Conservation (phyloP, 2,329 filamentous ascomycete genomes). For the Monosporascus sp. region DNA sequence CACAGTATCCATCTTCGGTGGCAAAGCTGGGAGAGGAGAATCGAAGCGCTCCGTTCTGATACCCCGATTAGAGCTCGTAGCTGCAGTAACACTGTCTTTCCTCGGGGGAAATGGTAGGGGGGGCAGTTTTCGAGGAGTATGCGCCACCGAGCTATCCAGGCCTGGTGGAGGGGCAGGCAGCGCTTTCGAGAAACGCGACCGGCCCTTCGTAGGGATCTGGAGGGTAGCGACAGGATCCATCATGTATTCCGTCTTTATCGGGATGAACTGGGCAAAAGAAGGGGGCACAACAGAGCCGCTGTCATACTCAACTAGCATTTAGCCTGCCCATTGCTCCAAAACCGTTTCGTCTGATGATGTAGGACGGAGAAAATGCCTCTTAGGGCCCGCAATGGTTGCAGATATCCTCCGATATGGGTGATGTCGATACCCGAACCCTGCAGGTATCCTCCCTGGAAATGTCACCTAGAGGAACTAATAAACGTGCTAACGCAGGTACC, state of each 20-base stretch:
- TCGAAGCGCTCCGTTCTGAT: conserved; percentile 18
- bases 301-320: conserved; percentile 15
- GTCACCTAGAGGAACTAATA: background rate
- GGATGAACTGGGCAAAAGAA: conserved; percentile 10
- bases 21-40: conserved; percentile 28
- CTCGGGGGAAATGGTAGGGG: conserved; percentile 21
- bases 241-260: conserved; percentile 16
- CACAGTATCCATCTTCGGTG: conserved; percentile 19
- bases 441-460: background rate
- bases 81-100: conserved; percentile 19
- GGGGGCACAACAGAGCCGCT: conserved; percentile 14
- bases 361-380: conserved; percentile 7
- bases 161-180: conserved; percentile 45
- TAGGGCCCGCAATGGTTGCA: conserved; percentile 18
- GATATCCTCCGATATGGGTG: conserved; percentile 11
- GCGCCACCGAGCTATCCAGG: conserved; percentile 10
- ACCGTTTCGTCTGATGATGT: conserved; percentile 18
- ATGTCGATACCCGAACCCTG: background rate
- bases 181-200: conserved; percentile 55
- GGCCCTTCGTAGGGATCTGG: conserved; percentile 34
- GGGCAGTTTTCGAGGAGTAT: conserved; percentile 19
- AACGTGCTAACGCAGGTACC: background rate
- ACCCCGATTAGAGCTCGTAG: conserved; percentile 16
- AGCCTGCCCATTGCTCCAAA: conserved; percentile 10
- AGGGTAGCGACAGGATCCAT: conserved; percentile 17